Evolutionary conservation across 2,329 filamentous ascomycete genomes (phyloP).

Genomic region (Hymenoscyphus albidus): DNA sequence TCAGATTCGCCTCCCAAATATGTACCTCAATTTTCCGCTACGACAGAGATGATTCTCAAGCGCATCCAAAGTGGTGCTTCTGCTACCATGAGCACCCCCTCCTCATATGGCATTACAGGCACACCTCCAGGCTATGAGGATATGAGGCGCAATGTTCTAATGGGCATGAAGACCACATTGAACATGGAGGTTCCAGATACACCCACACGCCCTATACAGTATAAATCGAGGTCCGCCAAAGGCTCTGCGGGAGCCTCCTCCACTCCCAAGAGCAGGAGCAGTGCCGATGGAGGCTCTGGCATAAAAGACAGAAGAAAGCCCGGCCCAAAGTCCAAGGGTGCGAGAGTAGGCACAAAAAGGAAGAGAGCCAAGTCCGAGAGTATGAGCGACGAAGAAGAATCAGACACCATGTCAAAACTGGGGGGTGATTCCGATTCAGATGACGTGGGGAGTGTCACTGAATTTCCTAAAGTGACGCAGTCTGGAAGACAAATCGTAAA

Average conservation of each 20-base stretch:
- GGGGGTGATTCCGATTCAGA: slow-evolving; percentile 39
- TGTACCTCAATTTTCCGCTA: slow-evolving; percentile 36
- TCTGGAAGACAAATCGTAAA: slow-evolving; percentile 70
- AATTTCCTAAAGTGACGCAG: slow-evolving; percentile 63
- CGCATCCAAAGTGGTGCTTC: slow-evolving; percentile 32
- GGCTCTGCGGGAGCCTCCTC: slow-evolving; percentile 22
- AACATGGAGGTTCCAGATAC: slow-evolving; percentile 33
- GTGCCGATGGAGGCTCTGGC: slow-evolving; percentile 14
- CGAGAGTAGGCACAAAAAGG: slow-evolving; percentile 29
- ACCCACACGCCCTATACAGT: slow-evolving; percentile 28
- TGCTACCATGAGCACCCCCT: slow-evolving; percentile 12
- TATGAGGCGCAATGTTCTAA: slow-evolving; percentile 35
- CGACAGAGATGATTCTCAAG: slow-evolving; percentile 37
- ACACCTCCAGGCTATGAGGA: slow-evolving; percentile 35
- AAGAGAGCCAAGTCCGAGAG: slow-evolving; percentile 31
- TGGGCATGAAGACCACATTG: slow-evolving; percentile 36
- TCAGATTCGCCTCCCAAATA: slow-evolving; percentile 33
- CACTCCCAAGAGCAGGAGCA: slow-evolving; percentile 24
- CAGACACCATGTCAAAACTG: slow-evolving; percentile 32
- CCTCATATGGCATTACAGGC: slow-evolving; percentile 30
- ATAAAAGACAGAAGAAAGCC: slow-evolving; percentile 21
- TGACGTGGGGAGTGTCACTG: slow-evolving; percentile 42
- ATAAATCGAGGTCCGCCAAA: slow-evolving; percentile 10
- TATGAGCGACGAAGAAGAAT: slow-evolving; percentile 29
- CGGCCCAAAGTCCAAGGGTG: slow-evolving; percentile 17